phyloP scores from a whole-genome alignment of 2,329 filamentous ascomycete species.

The Plenodomus tracheiphilus region DNA sequence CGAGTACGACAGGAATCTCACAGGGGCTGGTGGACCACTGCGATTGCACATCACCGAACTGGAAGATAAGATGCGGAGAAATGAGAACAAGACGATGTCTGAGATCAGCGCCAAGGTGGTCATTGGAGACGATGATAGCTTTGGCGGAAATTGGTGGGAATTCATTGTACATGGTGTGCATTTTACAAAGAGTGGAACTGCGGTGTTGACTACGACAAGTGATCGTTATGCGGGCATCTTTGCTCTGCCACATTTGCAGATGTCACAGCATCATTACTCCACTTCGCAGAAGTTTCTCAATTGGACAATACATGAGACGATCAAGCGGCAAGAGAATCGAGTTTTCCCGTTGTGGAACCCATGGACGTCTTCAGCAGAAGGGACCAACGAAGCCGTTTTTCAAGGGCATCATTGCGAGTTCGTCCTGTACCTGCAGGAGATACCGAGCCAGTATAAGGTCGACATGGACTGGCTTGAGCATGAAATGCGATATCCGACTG shows the following conservation, averaged over 20 bases:
- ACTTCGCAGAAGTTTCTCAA: constrained; percentile 64
- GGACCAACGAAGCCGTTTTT: constrained; percentile 57
- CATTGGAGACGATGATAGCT: constrained; percentile 70
- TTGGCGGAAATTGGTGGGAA: constrained; percentile 73
- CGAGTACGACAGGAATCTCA: constrained; percentile 80
- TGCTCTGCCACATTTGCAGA: constrained; percentile 79
- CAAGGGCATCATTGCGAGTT: constrained; percentile 86
- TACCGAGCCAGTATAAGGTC: constrained; percentile 22
- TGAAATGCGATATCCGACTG: constrained; percentile 63
- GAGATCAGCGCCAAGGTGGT: constrained; percentile 71
- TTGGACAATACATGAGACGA: constrained; percentile 67
- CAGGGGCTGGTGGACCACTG: constrained; percentile 67
- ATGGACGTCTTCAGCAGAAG: constrained; percentile 73
- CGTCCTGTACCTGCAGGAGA: constrained; percentile 79
- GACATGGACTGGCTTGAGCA: constrained; percentile 58
- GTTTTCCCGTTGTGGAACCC: constrained; percentile 61
- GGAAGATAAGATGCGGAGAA: constrained; percentile 40
- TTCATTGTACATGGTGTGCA: constrained; percentile 83
- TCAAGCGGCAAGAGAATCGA: constrained; percentile 67
- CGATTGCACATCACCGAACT: constrained; percentile 68
- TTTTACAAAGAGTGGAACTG: constrained; percentile 76
- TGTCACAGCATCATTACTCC: constrained; percentile 58
- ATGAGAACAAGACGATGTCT: constrained; percentile 55
- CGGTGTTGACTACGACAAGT: constrained; percentile 85
- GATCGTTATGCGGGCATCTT: constrained; percentile 88